A percentile compares a stretch with the other conserved stretches of the same genome.
phyloP scores from a whole-genome alignment of 176 grass and related monocot species.

The Eremochloa ophiuroides region DNA sequence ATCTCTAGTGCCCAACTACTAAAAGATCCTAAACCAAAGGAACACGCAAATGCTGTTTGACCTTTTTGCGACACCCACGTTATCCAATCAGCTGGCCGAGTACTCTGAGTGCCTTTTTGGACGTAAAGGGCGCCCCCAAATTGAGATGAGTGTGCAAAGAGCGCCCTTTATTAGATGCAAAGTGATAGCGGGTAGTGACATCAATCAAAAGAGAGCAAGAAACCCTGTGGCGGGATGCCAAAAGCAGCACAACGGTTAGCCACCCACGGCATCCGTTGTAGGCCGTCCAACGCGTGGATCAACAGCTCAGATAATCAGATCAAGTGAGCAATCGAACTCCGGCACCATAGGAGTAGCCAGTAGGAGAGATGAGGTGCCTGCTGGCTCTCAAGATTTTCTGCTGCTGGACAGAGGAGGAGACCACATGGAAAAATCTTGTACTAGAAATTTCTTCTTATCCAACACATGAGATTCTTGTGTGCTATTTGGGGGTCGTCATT shows the following conservation, averaged over 20 bases:
- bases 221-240: background rate
- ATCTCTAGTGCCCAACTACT: background rate
- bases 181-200: background rate
- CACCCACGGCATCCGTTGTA: background rate
- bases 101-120: background rate
- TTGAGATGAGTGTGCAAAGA: constrained; percentile 24
- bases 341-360: too few species aligned
- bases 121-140: background rate
- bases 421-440: too few species aligned
- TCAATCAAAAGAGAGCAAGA: background rate
- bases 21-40: constrained; percentile 31
- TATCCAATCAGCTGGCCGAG: constrained; percentile 2
- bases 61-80: constrained; percentile 15
- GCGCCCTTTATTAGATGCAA: constrained; percentile 32
- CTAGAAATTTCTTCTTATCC: too few species aligned
- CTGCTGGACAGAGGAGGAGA: background rate
- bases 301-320: background rate
- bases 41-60: constrained; percentile 29
- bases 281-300: background rate
- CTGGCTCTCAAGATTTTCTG: background rate
- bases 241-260: background rate
- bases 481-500: background rate
- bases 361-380: background rate
- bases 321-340: background rate
- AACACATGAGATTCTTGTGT: too few species aligned